Evolutionary conservation across 1,284 basidiomycete genomes (phyloP), one percentile per base, ranked within the genome.

Genomic region (Cystobasidium sp.): DNA sequence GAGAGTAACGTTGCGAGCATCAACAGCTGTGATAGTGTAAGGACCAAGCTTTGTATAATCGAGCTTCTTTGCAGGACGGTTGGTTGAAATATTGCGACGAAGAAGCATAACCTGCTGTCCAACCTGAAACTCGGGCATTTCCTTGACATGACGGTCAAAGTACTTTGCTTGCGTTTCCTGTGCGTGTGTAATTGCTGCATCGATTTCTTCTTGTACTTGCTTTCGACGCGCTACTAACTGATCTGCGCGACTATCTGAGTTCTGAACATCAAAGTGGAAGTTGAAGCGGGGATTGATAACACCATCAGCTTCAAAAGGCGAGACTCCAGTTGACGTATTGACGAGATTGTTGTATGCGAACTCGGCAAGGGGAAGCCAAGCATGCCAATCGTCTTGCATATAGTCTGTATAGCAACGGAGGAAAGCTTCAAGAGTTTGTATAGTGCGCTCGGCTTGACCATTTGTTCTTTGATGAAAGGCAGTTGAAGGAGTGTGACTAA

Each of bases 391-490:
- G n/a, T 77, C 59, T 44, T 78, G 74, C 6, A 71, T 7, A 52
- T 78, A 68, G 4, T 66, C 22, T 14, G 39, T 56, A 64, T 75
- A 80, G 52, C 46, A 39, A 0, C 78, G 74, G 7, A 80, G 71
- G 43, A 75, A 77, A 70, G 85, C 84, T 58, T 86, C 83, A 5
- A 87, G 75, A 0, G 77, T 79, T 75, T 86, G 84, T 75, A 86
- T 86, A 20, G 81, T 76, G 18, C 64, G n/a, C 39, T 66, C 64
- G 10, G 64, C 31, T 53, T 66, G 64, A 51, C 64, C 84, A 70
- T 87, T 83, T 0, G 83, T 81, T 73, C 86, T 80, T 0, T 84
- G 85, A 74, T 86, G 84, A 59, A 82, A 84, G 0, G 81, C 81
- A 0, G 84, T 81, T 37, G 80, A 78, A 51, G 81, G 63, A n/a